Evolutionary conservation across 2,329 filamentous ascomycete species (phyloP), one percentile per base, ranked within the genome.

Genomic region (Mycosphaerella sp.): DNA sequence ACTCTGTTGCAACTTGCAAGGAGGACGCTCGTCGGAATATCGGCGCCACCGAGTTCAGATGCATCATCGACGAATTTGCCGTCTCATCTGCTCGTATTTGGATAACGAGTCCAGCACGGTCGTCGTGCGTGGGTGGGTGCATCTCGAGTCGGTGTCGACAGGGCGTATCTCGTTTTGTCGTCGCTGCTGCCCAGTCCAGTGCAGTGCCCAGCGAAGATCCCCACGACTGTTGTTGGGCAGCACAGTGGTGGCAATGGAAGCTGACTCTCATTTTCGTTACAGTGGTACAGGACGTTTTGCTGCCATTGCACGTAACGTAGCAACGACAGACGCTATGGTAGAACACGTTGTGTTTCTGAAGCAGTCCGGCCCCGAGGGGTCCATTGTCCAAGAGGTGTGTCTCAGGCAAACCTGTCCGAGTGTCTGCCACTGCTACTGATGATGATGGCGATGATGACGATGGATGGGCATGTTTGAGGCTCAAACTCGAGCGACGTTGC

Each of bases 81-180:
- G n/a, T n/a, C n/a, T n/a, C n/a, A n/a, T n/a, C n/a, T n/a, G 37
- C 21, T 21, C 45, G 36, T 37, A 27, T 44, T n/a, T 40, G 39
- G 21, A 21, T 21, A 21, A 21, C 21, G 21, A 21, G 21, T 21
- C 21, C 21, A 2, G 21, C 6, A 21, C 21, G 21, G 21, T 4
- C 21, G 21, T 4, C 21, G 4, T 21, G 4, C 6, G 21, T 21
- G 21, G 6, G 21, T 6, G 21, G 21, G 21, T 21, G 21, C 21
- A 6, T 21, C 21, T 44, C 30, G 47, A 44, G 39, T 50, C 47
- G 40, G 47, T 40, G 21, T 40, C 47, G 47, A 50, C 12, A 14
- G 28, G 35, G 8, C 9, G 10, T 48, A 25, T 36, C 41, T 13
- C 21, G 21, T 6, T n/a, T n/a, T n/a, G n/a, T 40, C 36, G 18